A percentile compares a stretch with the other conserved stretches of the same genome.
phyloP scores from a whole-genome alignment of 495 filamentous ascomycete genomes.

The Lasiosphaeriaceae sp. region DNA sequence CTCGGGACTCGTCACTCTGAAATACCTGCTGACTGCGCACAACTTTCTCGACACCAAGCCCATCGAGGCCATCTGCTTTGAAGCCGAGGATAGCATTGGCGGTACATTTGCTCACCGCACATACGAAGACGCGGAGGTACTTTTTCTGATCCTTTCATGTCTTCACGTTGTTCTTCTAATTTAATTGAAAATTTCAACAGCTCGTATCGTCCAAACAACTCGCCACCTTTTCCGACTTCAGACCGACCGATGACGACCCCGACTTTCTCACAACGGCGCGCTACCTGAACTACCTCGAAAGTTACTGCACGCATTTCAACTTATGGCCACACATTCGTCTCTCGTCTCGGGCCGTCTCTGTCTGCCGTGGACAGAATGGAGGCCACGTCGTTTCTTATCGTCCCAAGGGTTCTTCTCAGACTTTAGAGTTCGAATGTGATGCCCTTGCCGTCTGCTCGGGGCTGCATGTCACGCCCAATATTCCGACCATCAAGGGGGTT shows the following conservation, averaged over 20 bases:
- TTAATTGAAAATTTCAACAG: constrained; percentile 13
- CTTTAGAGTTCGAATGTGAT: constrained; percentile 28
- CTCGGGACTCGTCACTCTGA: constrained; percentile 42
- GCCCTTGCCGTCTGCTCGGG: constrained; percentile 43
- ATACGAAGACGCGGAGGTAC: constrained; percentile 35
- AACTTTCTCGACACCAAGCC: constrained; percentile 20
- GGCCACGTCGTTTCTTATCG: constrained; percentile 27
- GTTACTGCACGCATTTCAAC: constrained; percentile 36
- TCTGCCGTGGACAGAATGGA: constrained; percentile 17
- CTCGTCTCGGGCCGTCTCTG: constrained; percentile 17
- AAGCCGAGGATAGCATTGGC: constrained; percentile 19
- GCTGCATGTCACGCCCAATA: constrained; percentile 35
- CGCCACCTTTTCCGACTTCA: constrained; percentile 40
- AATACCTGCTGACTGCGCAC: constrained; percentile 38
- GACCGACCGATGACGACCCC: constrained; percentile 17
- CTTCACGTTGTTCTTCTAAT: background rate
- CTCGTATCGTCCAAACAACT: constrained; percentile 39
- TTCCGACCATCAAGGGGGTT: constrained; percentile 32
- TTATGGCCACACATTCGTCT: constrained; percentile 37
- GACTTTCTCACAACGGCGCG: constrained; percentile 31
- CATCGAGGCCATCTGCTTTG: constrained; percentile 29
- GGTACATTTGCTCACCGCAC: constrained; percentile 29
- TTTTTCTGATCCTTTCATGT: background rate
- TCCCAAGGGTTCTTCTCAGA: background rate
- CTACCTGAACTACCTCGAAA: constrained; percentile 34